Evolutionary conservation across 805 yeast species (phyloP).

Genomic region (Candida saitoana): DNA sequence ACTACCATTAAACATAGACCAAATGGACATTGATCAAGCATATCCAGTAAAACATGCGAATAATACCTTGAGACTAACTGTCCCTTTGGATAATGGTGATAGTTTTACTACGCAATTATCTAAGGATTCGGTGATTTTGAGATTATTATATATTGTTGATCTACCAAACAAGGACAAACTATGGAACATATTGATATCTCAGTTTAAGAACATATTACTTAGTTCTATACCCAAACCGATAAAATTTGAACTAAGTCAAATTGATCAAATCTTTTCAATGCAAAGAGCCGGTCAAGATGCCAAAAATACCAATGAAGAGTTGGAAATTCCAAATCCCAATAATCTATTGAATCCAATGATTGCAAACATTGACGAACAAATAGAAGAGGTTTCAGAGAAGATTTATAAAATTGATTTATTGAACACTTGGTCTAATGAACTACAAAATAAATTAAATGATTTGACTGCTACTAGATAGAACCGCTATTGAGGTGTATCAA

Average conservation of each 20-base stretch:
- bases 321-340: not conserved
- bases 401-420: constrained; percentile 12
- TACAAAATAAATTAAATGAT: constrained; percentile 3
- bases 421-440: constrained; percentile 14
- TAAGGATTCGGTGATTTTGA: not conserved
- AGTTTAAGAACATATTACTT: constrained; percentile 8
- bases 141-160: constrained; percentile 10
- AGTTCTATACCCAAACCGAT: constrained; percentile 27
- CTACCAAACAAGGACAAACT: constrained; percentile 13
- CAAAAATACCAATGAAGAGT: not conserved
- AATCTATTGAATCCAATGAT: constrained; percentile 8
- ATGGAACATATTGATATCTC: not conserved
- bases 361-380: not conserved
- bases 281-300: constrained; percentile 21
- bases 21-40: constrained; percentile 14
- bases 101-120: not conserved
- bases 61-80: not conserved
- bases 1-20: constrained; percentile 7
- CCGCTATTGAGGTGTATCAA: no score
- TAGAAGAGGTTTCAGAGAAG: constrained; percentile 11
- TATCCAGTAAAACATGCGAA: not conserved
- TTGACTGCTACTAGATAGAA: not conserved
- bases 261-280: constrained; percentile 32
- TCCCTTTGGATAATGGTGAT: constrained; percentile 1
- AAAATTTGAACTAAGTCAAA: constrained; percentile 28